A percentile compares a stretch with the other conserved stretches of the same genome.
Evolutionary conservation across 2,329 filamentous ascomycete species (phyloP).

Genomic region (Hawksworthiomyces lignivorus): DNA sequence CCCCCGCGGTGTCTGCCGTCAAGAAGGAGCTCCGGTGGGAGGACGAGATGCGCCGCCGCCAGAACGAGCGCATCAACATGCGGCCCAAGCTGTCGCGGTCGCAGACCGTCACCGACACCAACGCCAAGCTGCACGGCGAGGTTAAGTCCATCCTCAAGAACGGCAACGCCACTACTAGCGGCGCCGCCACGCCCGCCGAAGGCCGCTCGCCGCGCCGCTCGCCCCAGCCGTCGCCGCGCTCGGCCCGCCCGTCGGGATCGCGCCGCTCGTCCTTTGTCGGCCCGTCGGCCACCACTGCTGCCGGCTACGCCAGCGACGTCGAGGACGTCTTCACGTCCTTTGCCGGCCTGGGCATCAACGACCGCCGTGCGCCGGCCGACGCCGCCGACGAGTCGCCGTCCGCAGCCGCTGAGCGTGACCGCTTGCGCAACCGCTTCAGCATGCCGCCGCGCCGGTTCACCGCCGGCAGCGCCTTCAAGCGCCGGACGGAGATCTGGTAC

Average conservation of each 20-base stretch:
- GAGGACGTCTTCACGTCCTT: conserved; percentile 7
- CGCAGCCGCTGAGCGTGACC: conserved; percentile 12
- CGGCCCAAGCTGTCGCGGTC: conserved; percentile 18
- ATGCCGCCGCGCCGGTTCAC: conserved; percentile 16
- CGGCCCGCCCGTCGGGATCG: background rate
- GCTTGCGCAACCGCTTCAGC: conserved; percentile 18
- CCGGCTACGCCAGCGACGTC: background rate
- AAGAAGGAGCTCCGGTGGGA: conserved; percentile 23
- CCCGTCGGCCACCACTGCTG: background rate
- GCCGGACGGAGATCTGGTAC: conserved; percentile 20
- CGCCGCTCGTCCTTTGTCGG: conserved; percentile 7
- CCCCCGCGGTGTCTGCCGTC: conserved; percentile 10
- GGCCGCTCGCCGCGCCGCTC: background rate
- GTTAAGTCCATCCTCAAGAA: conserved; percentile 27
- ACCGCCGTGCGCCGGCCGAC: conserved; percentile 8
- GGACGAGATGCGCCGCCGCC: conserved; percentile 21
- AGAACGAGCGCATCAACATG: conserved; percentile 23
- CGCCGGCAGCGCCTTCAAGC: conserved; percentile 13
- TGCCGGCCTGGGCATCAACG: conserved; percentile 10
- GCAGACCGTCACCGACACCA: conserved; percentile 6
- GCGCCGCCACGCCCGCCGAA: conserved; percentile 2
- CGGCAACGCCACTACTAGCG: background rate
- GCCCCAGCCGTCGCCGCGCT: background rate
- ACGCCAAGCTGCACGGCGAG: conserved; percentile 13
- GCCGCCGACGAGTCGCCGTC: background rate